phyloP scores from a whole-genome alignment of 2,329 filamentous ascomycete species.

The Ophiostoma sp. region DNA sequence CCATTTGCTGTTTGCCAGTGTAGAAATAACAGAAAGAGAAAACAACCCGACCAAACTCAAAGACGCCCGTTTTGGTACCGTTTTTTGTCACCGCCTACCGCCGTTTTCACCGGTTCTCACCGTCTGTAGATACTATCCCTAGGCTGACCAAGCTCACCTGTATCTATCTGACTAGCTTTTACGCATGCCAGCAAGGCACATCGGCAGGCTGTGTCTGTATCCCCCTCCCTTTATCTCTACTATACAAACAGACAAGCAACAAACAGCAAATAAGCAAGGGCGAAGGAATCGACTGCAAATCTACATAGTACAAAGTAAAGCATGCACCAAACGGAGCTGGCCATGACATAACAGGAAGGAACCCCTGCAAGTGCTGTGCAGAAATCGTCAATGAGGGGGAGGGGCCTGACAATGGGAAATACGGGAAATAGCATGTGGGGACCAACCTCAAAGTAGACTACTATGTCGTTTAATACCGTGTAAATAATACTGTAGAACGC shows the following conservation, averaged over 20 bases:
- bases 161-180: not conserved
- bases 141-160: not conserved
- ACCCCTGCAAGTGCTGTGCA: slow-evolving; percentile 1
- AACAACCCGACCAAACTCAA: not conserved
- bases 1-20: not conserved
- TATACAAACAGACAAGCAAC: not conserved
- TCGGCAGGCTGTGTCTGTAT: not conserved
- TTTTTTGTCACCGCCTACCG: not conserved
- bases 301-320: not conserved
- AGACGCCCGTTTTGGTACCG: not conserved
- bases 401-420: not conserved
- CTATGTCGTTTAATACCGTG: not conserved
- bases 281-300: not conserved
- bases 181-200: not conserved
- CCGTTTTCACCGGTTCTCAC: not conserved
- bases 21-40: not conserved
- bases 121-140: not conserved
- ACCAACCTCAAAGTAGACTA: not conserved
- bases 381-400: slow-evolving; percentile 3
- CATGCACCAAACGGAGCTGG: not conserved
- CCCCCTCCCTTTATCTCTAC: no score
- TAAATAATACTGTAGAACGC: not conserved
- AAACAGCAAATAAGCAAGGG: not conserved
- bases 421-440: slow-evolving; percentile 1
- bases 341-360: not conserved